Evolutionary conservation across 441 rosid genomes (phyloP).

Genomic region (Pelargonium cotyledonis): DNA sequence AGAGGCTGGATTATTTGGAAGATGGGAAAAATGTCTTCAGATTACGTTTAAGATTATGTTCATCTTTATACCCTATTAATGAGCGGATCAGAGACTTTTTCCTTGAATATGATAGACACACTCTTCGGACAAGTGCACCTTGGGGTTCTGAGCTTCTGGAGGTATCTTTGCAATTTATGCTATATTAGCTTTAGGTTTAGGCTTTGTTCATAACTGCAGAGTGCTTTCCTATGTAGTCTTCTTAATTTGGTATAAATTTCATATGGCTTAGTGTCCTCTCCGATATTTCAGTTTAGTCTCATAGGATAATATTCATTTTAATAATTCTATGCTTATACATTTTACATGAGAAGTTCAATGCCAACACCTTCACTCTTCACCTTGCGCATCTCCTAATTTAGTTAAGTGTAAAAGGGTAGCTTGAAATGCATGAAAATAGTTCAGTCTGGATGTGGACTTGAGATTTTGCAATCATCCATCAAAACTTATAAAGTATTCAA

Average conservation of each 20-base stretch:
- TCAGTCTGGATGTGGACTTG: neutral
- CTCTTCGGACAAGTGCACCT: slow-evolving; percentile 92
- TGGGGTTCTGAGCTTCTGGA: slow-evolving; percentile 99
- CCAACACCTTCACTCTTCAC: slow-evolving; percentile 2
- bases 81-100: slow-evolving; percentile 98
- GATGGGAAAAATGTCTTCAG: slow-evolving; percentile 88
- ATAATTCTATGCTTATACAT: slow-evolving; percentile 3
- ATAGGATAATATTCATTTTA: neutral
- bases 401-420: slow-evolving; percentile 7
- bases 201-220: slow-evolving; percentile 3
- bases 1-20: slow-evolving; percentile 94
- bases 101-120: slow-evolving; percentile 97
- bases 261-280: neutral
- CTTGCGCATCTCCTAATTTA: neutral
- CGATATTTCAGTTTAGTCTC: slow-evolving; percentile 7
- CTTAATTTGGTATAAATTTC: slow-evolving; percentile 2
- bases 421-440: slow-evolving; percentile 1
- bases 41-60: slow-evolving; percentile 89
- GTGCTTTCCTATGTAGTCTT: slow-evolving; percentile 3
- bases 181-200: slow-evolving; percentile 9
- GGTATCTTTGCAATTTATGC: slow-evolving; percentile 39
- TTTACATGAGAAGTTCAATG: neutral
- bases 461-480: neutral
- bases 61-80: slow-evolving; percentile 84
- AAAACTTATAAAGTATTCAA: neutral